phyloP scores from a whole-genome alignment of 2,329 filamentous ascomycete species.

The Trichophyton simii region DNA sequence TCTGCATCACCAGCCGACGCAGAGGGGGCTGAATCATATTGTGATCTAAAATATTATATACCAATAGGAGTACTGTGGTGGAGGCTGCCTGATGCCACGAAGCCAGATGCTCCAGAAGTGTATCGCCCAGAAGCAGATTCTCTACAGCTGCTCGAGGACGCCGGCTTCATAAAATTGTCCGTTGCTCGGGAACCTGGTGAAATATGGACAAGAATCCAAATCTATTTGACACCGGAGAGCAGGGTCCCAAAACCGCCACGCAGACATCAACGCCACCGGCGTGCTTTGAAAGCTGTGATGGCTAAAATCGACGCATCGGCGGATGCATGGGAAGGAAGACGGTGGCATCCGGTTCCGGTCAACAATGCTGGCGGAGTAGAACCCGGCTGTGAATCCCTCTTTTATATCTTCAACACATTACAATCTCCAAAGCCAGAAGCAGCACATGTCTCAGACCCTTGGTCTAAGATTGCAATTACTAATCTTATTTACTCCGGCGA shows the following conservation, averaged over 20 bases:
- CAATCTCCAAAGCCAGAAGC: conserved; percentile 27
- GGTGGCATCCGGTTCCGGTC: conserved; percentile 5
- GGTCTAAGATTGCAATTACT: conserved; percentile 27
- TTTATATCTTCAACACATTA: conserved; percentile 41
- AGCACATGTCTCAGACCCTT: conserved; percentile 21
- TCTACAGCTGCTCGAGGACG: conserved; percentile 17
- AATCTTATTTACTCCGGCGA: conserved; percentile 21
- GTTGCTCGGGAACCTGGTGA: not conserved
- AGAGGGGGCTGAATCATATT: conserved; percentile 9
- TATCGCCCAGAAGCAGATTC: conserved; percentile 14
- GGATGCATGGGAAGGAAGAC: conserved; percentile 28
- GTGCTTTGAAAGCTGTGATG: conserved; percentile 29
- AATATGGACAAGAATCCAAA: conserved; percentile 15
- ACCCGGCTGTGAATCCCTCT: conserved; percentile 33
- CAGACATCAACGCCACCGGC: conserved; percentile 16
- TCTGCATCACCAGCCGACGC: not conserved
- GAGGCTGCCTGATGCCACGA: not conserved
- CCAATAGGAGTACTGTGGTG: conserved; percentile 24
- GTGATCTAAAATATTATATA: conserved; percentile 18
- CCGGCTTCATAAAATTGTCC: conserved; percentile 26
- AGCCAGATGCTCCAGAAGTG: not conserved
- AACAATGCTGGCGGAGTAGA: conserved; percentile 4
- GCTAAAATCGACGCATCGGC: conserved; percentile 28
- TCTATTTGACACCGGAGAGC: conserved; percentile 33
- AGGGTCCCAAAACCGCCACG: conserved; percentile 16